phyloP scores from a whole-genome alignment of 345 rosid genomes.

The Physaria fendleri region DNA sequence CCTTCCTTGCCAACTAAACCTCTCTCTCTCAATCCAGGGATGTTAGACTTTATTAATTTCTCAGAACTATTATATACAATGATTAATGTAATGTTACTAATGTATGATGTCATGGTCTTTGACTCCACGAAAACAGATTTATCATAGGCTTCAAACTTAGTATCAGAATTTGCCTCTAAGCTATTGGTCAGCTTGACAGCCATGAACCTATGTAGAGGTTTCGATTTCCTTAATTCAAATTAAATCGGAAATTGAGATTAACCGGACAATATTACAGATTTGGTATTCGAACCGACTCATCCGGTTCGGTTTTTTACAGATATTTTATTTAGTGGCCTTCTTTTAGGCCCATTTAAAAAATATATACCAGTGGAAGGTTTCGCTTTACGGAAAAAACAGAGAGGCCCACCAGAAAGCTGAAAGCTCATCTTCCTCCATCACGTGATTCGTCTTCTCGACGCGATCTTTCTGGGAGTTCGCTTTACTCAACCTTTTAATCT shows the following conservation, averaged over 20 bases:
- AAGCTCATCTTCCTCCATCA: slow-evolving; percentile 23
- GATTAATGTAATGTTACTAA: background rate
- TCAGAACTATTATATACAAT: background rate
- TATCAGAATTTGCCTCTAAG: too few species aligned
- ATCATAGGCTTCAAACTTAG: too few species aligned
- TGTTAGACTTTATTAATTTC: background rate
- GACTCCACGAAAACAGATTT: too few species aligned
- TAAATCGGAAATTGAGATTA: too few species aligned
- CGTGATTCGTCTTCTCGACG: slow-evolving; percentile 23
- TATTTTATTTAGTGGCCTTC: too few species aligned
- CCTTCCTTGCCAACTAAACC: slow-evolving; percentile 21
- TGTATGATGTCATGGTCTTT: slow-evolving; percentile 9
- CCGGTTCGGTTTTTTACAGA: too few species aligned
- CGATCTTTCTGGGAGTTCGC: slow-evolving; percentile 4
- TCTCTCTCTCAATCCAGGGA: background rate
- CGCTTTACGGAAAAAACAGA: slow-evolving; percentile 5
- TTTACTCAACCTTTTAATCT: slow-evolving; percentile 5
- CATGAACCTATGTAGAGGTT: too few species aligned
- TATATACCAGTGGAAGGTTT: background rate
- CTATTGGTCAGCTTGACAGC: too few species aligned
- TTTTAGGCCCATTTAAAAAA: too few species aligned
- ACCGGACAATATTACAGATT: too few species aligned
- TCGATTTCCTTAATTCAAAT: too few species aligned
- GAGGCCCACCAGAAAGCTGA: slow-evolving; percentile 22
- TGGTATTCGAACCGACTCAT: too few species aligned